Conservation (phyloP, 257 asterid species). For the Przewalskia tangutica region DNA sequence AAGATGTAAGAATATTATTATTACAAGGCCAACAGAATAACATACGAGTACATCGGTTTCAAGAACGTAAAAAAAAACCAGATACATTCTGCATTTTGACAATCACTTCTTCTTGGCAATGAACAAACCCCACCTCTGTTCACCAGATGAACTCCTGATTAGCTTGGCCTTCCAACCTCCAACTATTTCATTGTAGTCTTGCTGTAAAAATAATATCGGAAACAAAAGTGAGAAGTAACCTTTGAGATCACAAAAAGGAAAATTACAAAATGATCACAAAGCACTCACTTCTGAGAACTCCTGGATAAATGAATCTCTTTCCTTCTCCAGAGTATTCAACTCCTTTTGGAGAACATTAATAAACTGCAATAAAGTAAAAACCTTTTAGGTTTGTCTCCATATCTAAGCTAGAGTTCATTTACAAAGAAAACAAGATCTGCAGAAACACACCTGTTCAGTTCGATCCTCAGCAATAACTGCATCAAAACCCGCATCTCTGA, state of each 20-base stretch:
- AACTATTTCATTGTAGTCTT: conserved; percentile 54
- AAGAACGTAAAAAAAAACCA: not conserved
- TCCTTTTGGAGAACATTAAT: conserved; percentile 70
- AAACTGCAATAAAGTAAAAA: conserved; percentile 41
- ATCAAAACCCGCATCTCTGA: conserved; percentile 73
- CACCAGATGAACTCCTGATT: conserved; percentile 66
- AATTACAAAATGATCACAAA: not conserved
- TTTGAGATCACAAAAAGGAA: not conserved
- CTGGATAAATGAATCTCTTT: conserved; percentile 49
- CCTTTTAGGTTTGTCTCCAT: not conserved
- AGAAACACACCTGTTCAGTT: conserved; percentile 62
- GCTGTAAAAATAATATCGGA: conserved; percentile 15
- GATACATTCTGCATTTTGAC: not conserved
- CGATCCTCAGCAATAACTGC: conserved; percentile 89
- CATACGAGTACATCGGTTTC: not conserved
- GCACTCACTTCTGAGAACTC: conserved; percentile 71
- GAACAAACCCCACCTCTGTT: conserved; percentile 97
- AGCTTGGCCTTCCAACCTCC: conserved; percentile 89
- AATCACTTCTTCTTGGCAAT: conserved; percentile 46
- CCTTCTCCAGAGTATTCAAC: conserved; percentile 59
- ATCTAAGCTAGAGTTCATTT: not conserved
- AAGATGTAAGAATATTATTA: not conserved
- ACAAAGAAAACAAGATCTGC: not conserved
- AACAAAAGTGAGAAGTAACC: not conserved
- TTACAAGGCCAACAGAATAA: not conserved